phyloP scores from a whole-genome alignment of 495 filamentous ascomycete genomes.

The Aspergillus egyptiacus region DNA sequence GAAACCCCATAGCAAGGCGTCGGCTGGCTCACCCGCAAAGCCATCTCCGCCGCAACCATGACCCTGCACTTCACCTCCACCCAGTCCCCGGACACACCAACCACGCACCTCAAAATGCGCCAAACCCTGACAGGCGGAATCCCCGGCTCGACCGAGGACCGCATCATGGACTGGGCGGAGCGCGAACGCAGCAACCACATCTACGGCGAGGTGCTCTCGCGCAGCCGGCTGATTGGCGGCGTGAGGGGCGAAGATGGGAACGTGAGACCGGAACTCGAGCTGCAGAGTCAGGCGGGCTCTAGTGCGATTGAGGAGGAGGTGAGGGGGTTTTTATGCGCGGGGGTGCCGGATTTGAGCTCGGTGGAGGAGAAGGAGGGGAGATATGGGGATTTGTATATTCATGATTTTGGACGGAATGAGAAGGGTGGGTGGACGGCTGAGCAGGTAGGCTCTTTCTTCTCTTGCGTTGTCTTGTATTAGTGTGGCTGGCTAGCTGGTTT shows the following conservation, averaged over 20 bases:
- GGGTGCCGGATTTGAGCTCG: background rate
- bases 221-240: conserved; percentile 6
- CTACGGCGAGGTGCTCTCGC: conserved; percentile 5
- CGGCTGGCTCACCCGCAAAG: conserved; percentile 13
- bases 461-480: background rate
- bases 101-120: conserved; percentile 3
- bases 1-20: conserved; percentile 16
- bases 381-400: conserved; percentile 3
- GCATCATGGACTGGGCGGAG: conserved; percentile 13
- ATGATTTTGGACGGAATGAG: conserved; percentile 12
- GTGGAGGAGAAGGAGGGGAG: background rate
- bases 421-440: conserved; percentile 12
- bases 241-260: background rate
- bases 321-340: background rate
- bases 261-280: background rate
- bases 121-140: conserved; percentile 13
- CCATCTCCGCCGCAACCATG: conserved; percentile 6
- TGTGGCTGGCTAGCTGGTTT: too few relatives aligned
- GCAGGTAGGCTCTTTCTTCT: conserved; percentile 1
- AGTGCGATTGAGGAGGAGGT: background rate
- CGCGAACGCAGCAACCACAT: conserved; percentile 13
- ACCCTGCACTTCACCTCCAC: conserved; percentile 7
- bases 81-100: background rate
- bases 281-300: background rate
- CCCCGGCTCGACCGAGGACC: conserved; percentile 8